phyloP scores from a whole-genome alignment of 164 flowering plant genomes.

The Tetrastigma voinierianum region DNA sequence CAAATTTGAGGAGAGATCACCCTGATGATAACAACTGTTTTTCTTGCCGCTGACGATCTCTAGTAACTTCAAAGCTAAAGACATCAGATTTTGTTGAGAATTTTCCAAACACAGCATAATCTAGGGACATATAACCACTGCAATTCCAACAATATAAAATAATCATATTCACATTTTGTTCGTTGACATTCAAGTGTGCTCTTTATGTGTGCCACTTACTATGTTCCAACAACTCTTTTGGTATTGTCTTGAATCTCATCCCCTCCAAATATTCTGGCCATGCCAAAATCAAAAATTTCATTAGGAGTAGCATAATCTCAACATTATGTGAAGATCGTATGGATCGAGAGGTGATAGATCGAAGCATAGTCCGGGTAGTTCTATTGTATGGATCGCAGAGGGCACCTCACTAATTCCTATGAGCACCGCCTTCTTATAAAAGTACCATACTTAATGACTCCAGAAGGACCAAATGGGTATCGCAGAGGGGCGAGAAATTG shows the following conservation, averaged over 20 bases:
- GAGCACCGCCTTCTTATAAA: no score
- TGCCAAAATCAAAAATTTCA: slow-evolving; percentile 47
- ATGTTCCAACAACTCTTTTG: slow-evolving; percentile 32
- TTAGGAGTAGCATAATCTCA: no score
- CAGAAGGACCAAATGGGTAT: no score
- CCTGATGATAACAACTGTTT: slow-evolving; percentile 4
- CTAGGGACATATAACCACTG: slow-evolving; percentile 42
- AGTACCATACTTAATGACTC: no score
- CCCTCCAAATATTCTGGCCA: slow-evolving; percentile 33
- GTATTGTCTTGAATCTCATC: slow-evolving; percentile 26
- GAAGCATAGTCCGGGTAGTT: no score
- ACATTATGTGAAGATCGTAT: no score
- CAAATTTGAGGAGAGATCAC: slow-evolving; percentile 2
- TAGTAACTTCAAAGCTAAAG: slow-evolving; percentile 37
- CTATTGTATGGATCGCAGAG: no score
- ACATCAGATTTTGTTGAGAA: slow-evolving; percentile 38
- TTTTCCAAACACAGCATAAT: slow-evolving; percentile 30
- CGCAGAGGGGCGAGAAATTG: no score
- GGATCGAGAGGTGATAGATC: no score
- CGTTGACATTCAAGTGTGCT: background rate
- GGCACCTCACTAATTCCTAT: no score
- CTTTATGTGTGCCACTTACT: slow-evolving; percentile 7
- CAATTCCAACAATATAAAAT: background rate
- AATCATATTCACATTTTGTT: background rate
- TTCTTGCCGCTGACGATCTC: slow-evolving; percentile 25